Evolutionary conservation across 2,329 filamentous ascomycete species (phyloP).

Genomic region (Pseudogymnoascus sp.): DNA sequence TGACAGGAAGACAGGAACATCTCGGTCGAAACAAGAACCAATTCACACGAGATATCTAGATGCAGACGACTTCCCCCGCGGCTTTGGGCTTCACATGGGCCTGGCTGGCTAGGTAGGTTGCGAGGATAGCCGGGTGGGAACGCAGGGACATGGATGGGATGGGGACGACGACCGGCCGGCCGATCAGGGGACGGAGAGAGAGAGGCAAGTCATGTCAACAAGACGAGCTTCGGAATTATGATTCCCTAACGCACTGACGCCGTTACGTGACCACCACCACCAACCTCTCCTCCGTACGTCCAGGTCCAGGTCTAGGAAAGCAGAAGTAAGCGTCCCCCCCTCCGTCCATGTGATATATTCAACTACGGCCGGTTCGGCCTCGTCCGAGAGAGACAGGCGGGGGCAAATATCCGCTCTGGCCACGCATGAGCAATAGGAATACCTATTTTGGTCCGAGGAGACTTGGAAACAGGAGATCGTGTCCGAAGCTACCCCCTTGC

Average conservation of each 20-base stretch:
- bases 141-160: neutral
- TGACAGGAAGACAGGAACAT: neutral
- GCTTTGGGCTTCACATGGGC: neutral
- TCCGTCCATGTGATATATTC: neutral
- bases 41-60: neutral
- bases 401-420: neutral
- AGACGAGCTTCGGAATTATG: neutral
- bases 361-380: neutral
- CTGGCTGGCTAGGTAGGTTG: too few species aligned
- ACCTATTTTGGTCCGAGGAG: neutral
- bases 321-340: neutral
- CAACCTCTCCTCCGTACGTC: too few species aligned
- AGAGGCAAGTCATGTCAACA: too few species aligned
- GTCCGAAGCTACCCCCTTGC: neutral
- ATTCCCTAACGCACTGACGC: neutral
- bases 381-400: neutral
- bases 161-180: too few species aligned
- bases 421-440: neutral
- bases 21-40: neutral
- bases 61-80: too few species aligned
- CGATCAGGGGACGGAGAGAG: constrained; percentile 3
- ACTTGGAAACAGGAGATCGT: too few species aligned
- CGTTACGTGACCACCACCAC: neutral
- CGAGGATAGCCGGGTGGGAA: neutral
- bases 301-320: neutral